Evolutionary conservation across 768 basidiomycete genomes (phyloP), one percentile per base, ranked within the genome.

Genomic region (Lactifluus rugatus): DNA sequence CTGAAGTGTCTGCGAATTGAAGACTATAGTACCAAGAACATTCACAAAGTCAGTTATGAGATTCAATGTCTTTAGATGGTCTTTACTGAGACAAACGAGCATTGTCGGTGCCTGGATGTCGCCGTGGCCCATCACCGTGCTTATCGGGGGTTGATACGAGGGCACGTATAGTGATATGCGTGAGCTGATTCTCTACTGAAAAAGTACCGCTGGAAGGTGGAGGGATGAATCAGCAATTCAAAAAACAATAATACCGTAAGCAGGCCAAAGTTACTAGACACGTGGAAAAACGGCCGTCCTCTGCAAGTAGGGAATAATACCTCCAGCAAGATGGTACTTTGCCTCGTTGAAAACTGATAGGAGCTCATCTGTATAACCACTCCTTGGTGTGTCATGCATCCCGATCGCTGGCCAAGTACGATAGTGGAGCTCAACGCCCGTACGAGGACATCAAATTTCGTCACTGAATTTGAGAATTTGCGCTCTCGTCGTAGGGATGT

Each of bases 1-100:
- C 68, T 39, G 37, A n/a, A 61, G 44, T 13, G 47, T 62, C 66
- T 2, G 65, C 66, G 61, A 70, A 70, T 41, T 66, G 66, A 47
- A 71, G 16, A 67, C 48, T 57, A 42, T 21, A 21, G 42, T 70
- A 58, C 16, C n/a, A 16, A 48, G 52, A 58, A 41, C 55, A 23
- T 58, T 23, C 11, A 52, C 31, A 28, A 13, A 7, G 17, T 31
- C 44, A 21, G 28, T 34, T n/a, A 16, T 21, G 17, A 16, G 48
- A 42, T 51, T 45, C 41, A 42, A n/a, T 28, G 14, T 52, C 42
- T 32, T 32, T 37, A n/a, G 32, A 31, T 8, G 8, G 26, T 26
- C 9, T 34, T 46, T 25, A n/a, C 36, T 19, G 14, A 6, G 49
- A 16, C 17, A 52, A 31, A 48, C 32, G 26, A 57, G 34, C 14